Base-by-base conservation (phyloP, 805 yeast species). In the Candida ovalis region DNA sequence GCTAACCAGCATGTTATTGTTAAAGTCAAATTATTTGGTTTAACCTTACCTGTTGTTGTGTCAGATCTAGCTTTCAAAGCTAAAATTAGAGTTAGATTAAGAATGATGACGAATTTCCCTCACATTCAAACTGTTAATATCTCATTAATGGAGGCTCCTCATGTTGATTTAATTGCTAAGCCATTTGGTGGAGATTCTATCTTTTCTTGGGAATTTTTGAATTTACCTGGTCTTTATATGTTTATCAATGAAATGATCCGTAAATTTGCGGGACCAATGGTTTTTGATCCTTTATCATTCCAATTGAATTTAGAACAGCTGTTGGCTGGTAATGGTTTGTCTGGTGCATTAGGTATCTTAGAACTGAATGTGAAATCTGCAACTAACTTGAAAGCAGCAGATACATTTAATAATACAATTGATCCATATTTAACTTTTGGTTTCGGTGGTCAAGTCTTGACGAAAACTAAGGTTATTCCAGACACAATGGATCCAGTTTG, bases 261-360 rank as follows among this genome's bases (percentile, higher is more conserved):
- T 60, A 88, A 90, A 63, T 91, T 85, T 68, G 82, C 81, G 45
- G 98, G 98, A 9, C 94, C 97, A 27, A 80, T 94, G 73, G 62
- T 92, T 43, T 86, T 88, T 60, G 76, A 86, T 40, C 99, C 99
- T 13, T 83, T 94, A 54, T 89, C 97, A 3, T 87, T 91, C 75
- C 96, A 94, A 72, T 71, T 94, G 63, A 94, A 95, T 60, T 78
- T 94, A 41, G 96, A 95, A 63, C 97, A 90, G 70, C 72, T 94
- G 63, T 67, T 92, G 58, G 85, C 95, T 19, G 96, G 97, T 61
- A 78, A 82, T 50, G 84, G 92, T 40, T 67, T 81, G 46, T 84
- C 84, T 60, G 80, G 92, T 33, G 85, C 98, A 6, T 75, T 89
- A 57, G 99, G 99, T 70, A 87, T 94, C 28, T 69, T 94, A 53